Evolutionary conservation across 1,284 basidiomycete species (phyloP).

Genomic region (Fomes fomentarius): DNA sequence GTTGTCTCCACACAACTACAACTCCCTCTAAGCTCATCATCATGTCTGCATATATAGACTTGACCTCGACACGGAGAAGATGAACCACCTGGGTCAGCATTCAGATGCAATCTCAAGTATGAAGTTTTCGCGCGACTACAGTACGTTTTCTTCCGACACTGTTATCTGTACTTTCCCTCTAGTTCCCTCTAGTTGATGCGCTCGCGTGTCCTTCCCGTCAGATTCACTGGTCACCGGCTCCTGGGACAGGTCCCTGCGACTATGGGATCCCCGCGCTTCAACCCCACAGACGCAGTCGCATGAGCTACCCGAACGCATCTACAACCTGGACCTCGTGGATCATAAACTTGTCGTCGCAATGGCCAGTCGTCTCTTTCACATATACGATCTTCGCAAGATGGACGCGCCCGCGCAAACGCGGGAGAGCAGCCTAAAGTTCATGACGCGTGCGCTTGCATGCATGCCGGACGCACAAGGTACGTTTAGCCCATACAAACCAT

Average conservation of each 20-base stretch:
- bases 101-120: conserved; percentile 67
- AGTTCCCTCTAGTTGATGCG: not conserved
- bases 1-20: conserved; percentile 28
- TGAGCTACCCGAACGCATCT: conserved; percentile 81
- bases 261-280: conserved; percentile 80
- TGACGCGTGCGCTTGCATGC: conserved; percentile 89
- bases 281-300: conserved; percentile 65
- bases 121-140: conserved; percentile 50
- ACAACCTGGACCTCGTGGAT: conserved; percentile 76
- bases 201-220: conserved; percentile 34
- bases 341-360: conserved; percentile 86
- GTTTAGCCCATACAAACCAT: conserved; percentile 25
- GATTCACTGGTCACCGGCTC: conserved; percentile 83
- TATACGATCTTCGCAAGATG: conserved; percentile 85
- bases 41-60: conserved; percentile 43
- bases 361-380: conserved; percentile 87
- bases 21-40: not conserved
- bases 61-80: conserved; percentile 64
- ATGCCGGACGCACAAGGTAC: conserved; percentile 92
- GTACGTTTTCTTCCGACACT: not conserved
- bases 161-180: not conserved
- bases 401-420: conserved; percentile 72
- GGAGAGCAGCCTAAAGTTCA: conserved; percentile 94
- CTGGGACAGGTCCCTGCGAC: conserved; percentile 88
- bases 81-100: conserved; percentile 68